Evolutionary conservation across 2,329 filamentous ascomycete genomes (phyloP).

Genomic region (Arachnomyces sp.): DNA sequence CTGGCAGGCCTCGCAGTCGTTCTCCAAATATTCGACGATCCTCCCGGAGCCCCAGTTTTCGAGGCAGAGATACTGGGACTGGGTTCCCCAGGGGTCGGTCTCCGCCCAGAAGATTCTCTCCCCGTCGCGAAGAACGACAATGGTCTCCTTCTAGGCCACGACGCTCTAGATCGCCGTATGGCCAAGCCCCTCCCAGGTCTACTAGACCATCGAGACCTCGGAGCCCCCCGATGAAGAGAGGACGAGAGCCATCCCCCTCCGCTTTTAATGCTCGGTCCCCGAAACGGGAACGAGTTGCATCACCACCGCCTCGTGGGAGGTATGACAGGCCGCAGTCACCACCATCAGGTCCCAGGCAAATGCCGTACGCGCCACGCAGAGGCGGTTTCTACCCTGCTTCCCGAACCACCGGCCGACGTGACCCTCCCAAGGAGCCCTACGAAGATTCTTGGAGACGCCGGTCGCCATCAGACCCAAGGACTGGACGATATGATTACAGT

Average conservation of each 20-base stretch:
- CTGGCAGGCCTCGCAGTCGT: conserved; percentile 33
- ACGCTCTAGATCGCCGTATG: conserved; percentile 33
- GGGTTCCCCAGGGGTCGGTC: conserved; percentile 27
- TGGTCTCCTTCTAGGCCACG: conserved; percentile 30
- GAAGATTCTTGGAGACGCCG: conserved; percentile 46
- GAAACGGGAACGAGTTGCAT: conserved; percentile 27
- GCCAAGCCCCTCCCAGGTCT: conserved; percentile 17
- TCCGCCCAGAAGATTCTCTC: conserved; percentile 33
- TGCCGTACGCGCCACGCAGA: too few relatives aligned
- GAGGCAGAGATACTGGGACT: conserved; percentile 27
- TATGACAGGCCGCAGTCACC: conserved; percentile 37
- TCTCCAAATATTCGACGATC: conserved; percentile 35
- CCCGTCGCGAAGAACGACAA: conserved; percentile 30
- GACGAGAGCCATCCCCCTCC: conserved; percentile 29
- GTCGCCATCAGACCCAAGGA: conserved; percentile 43
- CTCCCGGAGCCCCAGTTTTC: conserved; percentile 34
- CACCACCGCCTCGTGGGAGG: conserved; percentile 21
- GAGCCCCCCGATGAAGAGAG: conserved; percentile 25
- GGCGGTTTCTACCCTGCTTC: conserved; percentile 21
- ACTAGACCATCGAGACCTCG: conserved; percentile 24
- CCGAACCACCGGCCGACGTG: conserved; percentile 46
- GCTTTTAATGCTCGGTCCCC: conserved; percentile 22
- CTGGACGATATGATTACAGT: conserved; percentile 37
- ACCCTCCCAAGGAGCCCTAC: conserved; percentile 40
- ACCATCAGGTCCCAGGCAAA: conserved; percentile 18